These are phyloP conservation scores for Oryza australiensis DNA, from an alignment of 176 grass and related monocot species.

Conservation along the genomic window DNA sequence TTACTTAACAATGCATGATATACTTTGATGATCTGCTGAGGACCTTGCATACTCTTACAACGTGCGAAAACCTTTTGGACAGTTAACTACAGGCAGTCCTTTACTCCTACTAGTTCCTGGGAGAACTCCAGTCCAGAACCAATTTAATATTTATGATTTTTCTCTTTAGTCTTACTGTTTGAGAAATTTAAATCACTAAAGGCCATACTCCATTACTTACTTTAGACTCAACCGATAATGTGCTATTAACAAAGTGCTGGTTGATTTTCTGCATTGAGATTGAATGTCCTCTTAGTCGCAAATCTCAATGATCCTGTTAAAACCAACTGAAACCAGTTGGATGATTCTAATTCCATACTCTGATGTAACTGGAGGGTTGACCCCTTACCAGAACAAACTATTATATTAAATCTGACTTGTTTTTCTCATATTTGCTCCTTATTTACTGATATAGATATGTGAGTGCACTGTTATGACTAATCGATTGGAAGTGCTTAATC, in stretches of 20 bases:
- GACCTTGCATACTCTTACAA: background rate
- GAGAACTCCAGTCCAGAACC: background rate
- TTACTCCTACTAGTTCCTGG: background rate
- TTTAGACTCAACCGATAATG: background rate
- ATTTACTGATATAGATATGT: conserved; percentile 71
- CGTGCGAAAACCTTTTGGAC: background rate
- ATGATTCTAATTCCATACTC: background rate
- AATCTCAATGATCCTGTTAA: background rate
- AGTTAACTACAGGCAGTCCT: background rate
- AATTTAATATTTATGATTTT: background rate
- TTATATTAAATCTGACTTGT: too few relatives aligned
- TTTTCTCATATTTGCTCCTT: conserved; percentile 14
- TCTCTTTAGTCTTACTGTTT: background rate
- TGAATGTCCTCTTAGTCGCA: background rate
- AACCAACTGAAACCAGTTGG: background rate
- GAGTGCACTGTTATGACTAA: conserved; percentile 74
- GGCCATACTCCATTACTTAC: background rate
- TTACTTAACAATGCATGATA: background rate
- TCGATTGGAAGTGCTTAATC: conserved; percentile 94
- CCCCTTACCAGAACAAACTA: background rate
- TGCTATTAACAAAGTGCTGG: background rate
- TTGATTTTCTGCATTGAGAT: background rate
- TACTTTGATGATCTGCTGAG: too few relatives aligned
- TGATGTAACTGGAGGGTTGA: background rate
- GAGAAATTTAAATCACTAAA: conserved; percentile 8